These are phyloP conservation scores for Diatrype stigma DNA, from an alignment of 2,329 filamentous ascomycete species.

Conservation along the genomic window DNA sequence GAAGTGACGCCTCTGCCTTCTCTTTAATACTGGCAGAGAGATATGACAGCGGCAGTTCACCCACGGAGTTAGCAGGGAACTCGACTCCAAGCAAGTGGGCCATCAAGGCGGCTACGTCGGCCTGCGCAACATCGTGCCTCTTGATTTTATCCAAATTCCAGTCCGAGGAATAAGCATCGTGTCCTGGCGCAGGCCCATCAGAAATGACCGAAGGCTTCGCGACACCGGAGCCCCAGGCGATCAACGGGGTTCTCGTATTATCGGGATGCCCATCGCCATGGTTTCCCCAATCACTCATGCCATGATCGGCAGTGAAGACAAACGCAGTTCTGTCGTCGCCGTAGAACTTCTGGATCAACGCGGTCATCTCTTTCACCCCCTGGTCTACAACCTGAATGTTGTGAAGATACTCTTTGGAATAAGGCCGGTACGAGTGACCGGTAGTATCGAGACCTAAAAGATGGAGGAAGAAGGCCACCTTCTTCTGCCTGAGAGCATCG, in stretches of 20 bases:
- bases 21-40: conserved; percentile 66
- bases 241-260: conserved; percentile 89
- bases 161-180: conserved; percentile 87
- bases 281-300: conserved; percentile 99
- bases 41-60: conserved; percentile 82
- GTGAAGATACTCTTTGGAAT: conserved; percentile 89
- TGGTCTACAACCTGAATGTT: conserved; percentile 94
- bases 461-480: conserved; percentile 92
- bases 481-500: conserved; percentile 71
- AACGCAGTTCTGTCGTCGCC: conserved; percentile 81
- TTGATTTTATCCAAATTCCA: conserved; percentile 79
- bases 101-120: conserved; percentile 94
- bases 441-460: conserved; percentile 87
- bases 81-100: conserved; percentile 82
- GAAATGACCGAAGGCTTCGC: conserved; percentile 63
- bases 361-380: conserved; percentile 79
- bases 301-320: conserved; percentile 95
- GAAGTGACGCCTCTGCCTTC: conserved; percentile 79
- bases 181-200: conserved; percentile 64
- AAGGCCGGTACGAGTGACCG: conserved; percentile 81
- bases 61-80: conserved; percentile 95
- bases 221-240: conserved; percentile 90
- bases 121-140: conserved; percentile 88
- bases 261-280: conserved; percentile 97
- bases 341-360: conserved; percentile 83